Percentiles rank a stretch among this genome's conserved stretches.
phyloP scores from a whole-genome alignment of 2,329 filamentous ascomycete genomes.

The Microsporum audouinii region DNA sequence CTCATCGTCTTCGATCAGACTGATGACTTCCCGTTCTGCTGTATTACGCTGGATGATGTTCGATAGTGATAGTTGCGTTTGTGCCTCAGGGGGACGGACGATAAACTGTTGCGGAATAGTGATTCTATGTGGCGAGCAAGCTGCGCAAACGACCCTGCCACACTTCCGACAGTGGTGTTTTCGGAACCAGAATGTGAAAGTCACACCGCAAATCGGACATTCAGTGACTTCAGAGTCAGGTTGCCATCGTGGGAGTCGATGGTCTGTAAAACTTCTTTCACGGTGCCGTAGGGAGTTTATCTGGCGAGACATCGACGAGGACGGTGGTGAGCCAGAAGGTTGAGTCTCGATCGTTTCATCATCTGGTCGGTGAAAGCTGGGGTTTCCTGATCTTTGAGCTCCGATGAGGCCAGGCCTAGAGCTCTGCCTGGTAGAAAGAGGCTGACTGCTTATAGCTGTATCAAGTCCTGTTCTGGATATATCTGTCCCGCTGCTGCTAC shows the following conservation, averaged over 20 bases:
- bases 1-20: constrained; percentile 34
- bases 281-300: constrained; percentile 19
- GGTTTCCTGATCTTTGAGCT: constrained; percentile 1
- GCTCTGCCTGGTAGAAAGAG: neutral
- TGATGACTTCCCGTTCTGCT: constrained; percentile 37
- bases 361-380: constrained; percentile 20
- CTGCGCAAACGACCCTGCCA: constrained; percentile 77
- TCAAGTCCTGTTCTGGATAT: neutral
- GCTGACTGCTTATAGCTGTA: neutral
- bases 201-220: constrained; percentile 71
- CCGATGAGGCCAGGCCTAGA: neutral
- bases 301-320: constrained; percentile 13
- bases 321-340: constrained; percentile 23
- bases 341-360: constrained; percentile 18
- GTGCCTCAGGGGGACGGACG: constrained; percentile 54
- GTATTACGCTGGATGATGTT: constrained; percentile 32
- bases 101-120: constrained; percentile 91
- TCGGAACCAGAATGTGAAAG: constrained; percentile 74
- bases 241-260: constrained; percentile 70
- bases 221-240: constrained; percentile 69
- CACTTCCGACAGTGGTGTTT: constrained; percentile 98
- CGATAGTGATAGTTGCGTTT: constrained; percentile 22
- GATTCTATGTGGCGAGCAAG: constrained; percentile 87
- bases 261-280: constrained; percentile 25
- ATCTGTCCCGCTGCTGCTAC: neutral